Evolutionary conservation across 305 asterid genomes (phyloP).

Genomic region (Rubia occidens): DNA sequence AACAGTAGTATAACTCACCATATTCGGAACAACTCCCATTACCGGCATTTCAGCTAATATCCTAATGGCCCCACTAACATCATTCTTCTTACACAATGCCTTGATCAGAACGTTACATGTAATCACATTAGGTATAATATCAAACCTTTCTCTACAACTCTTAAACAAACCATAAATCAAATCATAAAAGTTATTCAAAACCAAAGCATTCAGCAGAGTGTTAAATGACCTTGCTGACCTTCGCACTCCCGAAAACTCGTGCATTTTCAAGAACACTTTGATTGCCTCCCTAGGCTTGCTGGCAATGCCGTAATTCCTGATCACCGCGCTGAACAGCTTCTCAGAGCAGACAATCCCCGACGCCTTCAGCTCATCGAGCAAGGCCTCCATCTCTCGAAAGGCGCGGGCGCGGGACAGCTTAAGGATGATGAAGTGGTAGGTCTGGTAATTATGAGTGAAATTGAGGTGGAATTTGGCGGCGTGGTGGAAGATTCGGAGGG

Average conservation of each 20-base stretch:
- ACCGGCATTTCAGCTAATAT: conserved; percentile 81
- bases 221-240: conserved; percentile 72
- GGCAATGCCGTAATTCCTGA: conserved; percentile 66
- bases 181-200: conserved; percentile 71
- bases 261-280: conserved; percentile 43
- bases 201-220: conserved; percentile 62
- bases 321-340: conserved; percentile 47
- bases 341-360: conserved; percentile 53
- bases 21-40: conserved; percentile 78
- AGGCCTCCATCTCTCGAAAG: conserved; percentile 45
- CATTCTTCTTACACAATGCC: conserved; percentile 66
- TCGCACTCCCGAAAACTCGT: conserved; percentile 41
- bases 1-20: conserved; percentile 77
- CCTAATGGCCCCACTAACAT: conserved; percentile 47
- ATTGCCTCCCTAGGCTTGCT: conserved; percentile 66
- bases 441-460: conserved; percentile 51
- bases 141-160: conserved; percentile 49
- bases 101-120: conserved; percentile 74
- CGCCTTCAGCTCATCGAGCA: conserved; percentile 36
- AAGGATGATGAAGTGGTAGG: conserved; percentile 61
- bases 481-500: conserved; percentile 66
- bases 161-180: conserved; percentile 62
- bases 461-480: conserved; percentile 62
- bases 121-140: conserved; percentile 58
- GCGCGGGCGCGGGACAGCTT: conserved; percentile 62